Percentiles rank a stretch among this genome's conserved stretches.
phyloP scores from a whole-genome alignment of 257 asterid species.

The Thymus mandschuricus region DNA sequence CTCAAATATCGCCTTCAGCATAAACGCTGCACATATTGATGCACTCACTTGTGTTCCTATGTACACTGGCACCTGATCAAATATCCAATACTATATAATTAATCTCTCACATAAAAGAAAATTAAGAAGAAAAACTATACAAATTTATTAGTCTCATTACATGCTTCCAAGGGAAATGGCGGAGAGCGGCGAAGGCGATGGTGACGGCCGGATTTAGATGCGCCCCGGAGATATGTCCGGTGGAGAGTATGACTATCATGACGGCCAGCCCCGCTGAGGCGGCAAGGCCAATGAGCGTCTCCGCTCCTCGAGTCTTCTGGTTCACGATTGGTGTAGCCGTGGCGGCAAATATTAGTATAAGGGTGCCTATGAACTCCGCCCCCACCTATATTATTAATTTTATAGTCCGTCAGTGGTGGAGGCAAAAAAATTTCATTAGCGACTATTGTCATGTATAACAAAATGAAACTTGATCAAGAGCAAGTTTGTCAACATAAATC shows the following conservation, averaged over 20 bases:
- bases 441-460: too few species aligned
- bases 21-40: slow-evolving; percentile 63
- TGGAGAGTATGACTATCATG: slow-evolving; percentile 85
- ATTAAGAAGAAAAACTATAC: too few species aligned
- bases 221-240: slow-evolving; percentile 97
- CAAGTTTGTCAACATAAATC: neutral
- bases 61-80: slow-evolving; percentile 67
- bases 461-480: too few species aligned
- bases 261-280: slow-evolving; percentile 84
- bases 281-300: slow-evolving; percentile 72
- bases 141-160: slow-evolving; percentile 30
- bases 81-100: neutral
- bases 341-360: slow-evolving; percentile 69
- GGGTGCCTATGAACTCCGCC: slow-evolving; percentile 88
- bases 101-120: neutral
- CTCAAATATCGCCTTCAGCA: slow-evolving; percentile 59
- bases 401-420: too few species aligned
- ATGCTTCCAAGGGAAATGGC: slow-evolving; percentile 87
- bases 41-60: slow-evolving; percentile 79
- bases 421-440: too few species aligned
- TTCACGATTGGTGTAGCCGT: slow-evolving; percentile 82
- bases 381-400: slow-evolving; percentile 58
- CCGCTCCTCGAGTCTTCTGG: slow-evolving; percentile 73
- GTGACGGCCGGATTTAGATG: slow-evolving; percentile 89
- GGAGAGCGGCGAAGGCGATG: slow-evolving; percentile 86